Percentiles rank a stretch among this genome's conserved stretches.
Conservation (phyloP, 139 green algal genomes). For the Pseudopediastrum boryanum region DNA sequence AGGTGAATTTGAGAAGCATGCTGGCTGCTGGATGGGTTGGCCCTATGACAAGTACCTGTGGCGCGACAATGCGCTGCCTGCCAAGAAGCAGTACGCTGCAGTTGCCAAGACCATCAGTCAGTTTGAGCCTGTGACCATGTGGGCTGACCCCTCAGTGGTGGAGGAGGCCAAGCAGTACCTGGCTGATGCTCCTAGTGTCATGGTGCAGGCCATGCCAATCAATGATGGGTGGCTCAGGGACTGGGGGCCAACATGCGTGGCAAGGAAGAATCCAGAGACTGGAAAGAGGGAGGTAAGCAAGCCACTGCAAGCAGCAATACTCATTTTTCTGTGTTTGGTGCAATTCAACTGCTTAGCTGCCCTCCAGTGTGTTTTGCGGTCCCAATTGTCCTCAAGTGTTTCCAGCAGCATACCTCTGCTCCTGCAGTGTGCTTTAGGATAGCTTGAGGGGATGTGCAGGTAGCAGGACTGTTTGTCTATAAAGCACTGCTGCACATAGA, state of each 20-base stretch:
- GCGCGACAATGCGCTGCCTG: slow-evolving; percentile 55
- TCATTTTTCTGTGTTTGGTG: too few relatives aligned
- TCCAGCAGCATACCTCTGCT: too few relatives aligned
- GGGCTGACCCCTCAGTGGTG: slow-evolving; percentile 55
- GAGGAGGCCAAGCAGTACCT: slow-evolving; percentile 36
- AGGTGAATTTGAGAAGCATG: slow-evolving; percentile 50
- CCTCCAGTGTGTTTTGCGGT: too few relatives aligned
- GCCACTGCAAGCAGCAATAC: too few relatives aligned
- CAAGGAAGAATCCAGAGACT: slow-evolving; percentile 37
- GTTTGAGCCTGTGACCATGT: slow-evolving; percentile 68
- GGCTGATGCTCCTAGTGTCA: slow-evolving; percentile 24
- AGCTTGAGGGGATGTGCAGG: too few relatives aligned
- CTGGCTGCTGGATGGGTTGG: slow-evolving; percentile 71
- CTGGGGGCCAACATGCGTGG: slow-evolving; percentile 66
- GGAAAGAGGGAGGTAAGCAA: slow-evolving; percentile 51
- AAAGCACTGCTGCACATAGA: too few relatives aligned
- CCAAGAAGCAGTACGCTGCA: slow-evolving; percentile 61
- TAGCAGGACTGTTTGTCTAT: too few relatives aligned
- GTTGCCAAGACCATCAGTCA: slow-evolving; percentile 58
- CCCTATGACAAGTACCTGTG: slow-evolving; percentile 67
- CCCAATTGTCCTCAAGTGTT: too few relatives aligned
- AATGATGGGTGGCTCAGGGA: slow-evolving; percentile 70
- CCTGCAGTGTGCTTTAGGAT: too few relatives aligned
- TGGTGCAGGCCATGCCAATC: slow-evolving; percentile 49
- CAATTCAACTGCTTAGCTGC: too few relatives aligned